Conservation (phyloP, 2,329 filamentous ascomycete species). For the Fusarium praegraminearum region DNA sequence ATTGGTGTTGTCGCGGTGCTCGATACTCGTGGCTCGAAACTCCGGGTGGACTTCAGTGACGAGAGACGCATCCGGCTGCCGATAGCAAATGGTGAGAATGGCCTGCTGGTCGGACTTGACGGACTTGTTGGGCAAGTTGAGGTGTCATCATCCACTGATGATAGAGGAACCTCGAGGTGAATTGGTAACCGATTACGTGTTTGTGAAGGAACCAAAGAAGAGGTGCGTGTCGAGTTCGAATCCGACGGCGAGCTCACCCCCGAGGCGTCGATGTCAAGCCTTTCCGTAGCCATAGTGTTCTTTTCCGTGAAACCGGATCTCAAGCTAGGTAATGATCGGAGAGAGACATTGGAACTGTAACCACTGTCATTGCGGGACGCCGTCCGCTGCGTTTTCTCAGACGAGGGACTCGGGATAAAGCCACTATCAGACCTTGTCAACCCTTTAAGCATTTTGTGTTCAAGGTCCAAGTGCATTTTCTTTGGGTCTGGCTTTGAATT, state of each 20-base stretch:
- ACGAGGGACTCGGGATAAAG: constrained; percentile 60
- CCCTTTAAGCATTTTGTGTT: constrained; percentile 41
- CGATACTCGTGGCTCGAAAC: constrained; percentile 32
- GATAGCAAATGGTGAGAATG: constrained; percentile 37
- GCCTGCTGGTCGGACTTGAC: constrained; percentile 27
- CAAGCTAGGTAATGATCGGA: constrained; percentile 62
- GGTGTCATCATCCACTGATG: constrained; percentile 30
- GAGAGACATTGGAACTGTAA: constrained; percentile 70
- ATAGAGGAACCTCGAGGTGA: constrained; percentile 36
- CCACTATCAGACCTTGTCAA: constrained; percentile 60
- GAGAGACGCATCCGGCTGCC: constrained; percentile 38
- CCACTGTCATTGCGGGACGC: constrained; percentile 71
- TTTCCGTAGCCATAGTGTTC: constrained; percentile 39
- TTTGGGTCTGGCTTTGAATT: constrained; percentile 56
- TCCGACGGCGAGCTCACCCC: constrained; percentile 33
- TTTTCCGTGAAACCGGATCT: constrained; percentile 40
- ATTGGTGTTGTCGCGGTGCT: constrained; percentile 22
- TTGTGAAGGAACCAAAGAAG: constrained; percentile 37
- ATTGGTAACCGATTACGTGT: constrained; percentile 32
- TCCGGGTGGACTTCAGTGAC: constrained; percentile 35
- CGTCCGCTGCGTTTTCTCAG: constrained; percentile 57
- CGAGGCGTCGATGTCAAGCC: constrained; percentile 19
- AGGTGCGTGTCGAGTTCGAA: constrained; percentile 37
- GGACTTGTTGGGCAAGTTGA: constrained; percentile 38
- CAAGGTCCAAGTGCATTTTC: constrained; percentile 35